A percentile compares a stretch with the other conserved stretches of the same genome.
These are phyloP conservation scores for Carex sylvatica DNA, from an alignment of 202 grass and related monocot species.

Conservation along the genomic window DNA sequence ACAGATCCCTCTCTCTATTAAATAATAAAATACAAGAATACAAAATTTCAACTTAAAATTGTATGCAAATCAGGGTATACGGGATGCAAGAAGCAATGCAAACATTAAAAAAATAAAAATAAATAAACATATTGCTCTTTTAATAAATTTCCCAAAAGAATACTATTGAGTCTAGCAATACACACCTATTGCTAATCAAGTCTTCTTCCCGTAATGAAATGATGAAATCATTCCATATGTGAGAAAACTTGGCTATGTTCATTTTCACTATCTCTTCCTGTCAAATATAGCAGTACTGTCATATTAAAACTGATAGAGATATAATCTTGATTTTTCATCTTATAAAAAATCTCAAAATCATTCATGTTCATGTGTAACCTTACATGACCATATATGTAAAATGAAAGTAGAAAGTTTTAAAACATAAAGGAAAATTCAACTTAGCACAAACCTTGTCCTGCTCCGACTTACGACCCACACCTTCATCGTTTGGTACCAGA, in stretches of 20 bases:
- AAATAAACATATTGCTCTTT: not conserved
- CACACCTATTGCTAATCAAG: constrained; percentile 70
- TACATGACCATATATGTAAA: constrained; percentile 15
- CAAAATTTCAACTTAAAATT: constrained; percentile 28
- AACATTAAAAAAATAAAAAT: no score
- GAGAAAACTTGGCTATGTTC: constrained; percentile 52
- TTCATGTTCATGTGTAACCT: not conserved
- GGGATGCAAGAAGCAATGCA: no score
- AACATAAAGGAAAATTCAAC: constrained; percentile 8
- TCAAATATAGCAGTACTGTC: constrained; percentile 20
- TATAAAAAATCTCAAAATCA: not conserved
- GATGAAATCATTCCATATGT: constrained; percentile 91
- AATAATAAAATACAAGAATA: constrained; percentile 28
- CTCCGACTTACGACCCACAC: not conserved
- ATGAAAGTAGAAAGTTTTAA: constrained; percentile 9
- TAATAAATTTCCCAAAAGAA: not conserved
- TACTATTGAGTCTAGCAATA: constrained; percentile 13
- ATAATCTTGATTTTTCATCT: not conserved
- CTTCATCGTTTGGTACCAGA: constrained; percentile 45
- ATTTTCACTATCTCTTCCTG: constrained; percentile 46
- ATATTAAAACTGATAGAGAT: not conserved
- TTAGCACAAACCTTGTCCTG: constrained; percentile 15
- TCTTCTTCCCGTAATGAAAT: constrained; percentile 78
- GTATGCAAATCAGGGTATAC: not conserved
- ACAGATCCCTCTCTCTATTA: constrained; percentile 64